Conservation (phyloP, 2,329 filamentous ascomycete species). For the Zasmidium citrigriseum region DNA sequence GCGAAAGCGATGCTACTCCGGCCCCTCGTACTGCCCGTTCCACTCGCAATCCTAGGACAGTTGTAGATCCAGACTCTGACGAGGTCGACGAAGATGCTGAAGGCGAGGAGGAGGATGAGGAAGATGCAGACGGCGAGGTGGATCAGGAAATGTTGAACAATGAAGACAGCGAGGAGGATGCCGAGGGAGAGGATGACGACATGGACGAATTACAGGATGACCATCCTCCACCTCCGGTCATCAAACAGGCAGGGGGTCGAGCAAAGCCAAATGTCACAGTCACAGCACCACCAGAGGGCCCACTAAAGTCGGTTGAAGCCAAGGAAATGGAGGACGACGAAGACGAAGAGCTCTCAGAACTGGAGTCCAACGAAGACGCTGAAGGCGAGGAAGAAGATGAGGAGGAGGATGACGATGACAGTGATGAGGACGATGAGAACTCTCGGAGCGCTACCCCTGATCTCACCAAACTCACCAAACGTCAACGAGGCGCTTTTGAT, state of each 20-base stretch:
- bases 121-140: slow-evolving; percentile 23
- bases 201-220: slow-evolving; percentile 36
- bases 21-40: slow-evolving; percentile 29
- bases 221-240: slow-evolving; percentile 38
- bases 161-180: slow-evolving; percentile 34
- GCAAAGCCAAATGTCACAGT: slow-evolving; percentile 33
- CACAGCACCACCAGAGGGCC: slow-evolving; percentile 28
- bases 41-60: slow-evolving; percentile 36
- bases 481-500: slow-evolving; percentile 63
- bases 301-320: slow-evolving; percentile 48
- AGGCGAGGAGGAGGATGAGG: slow-evolving; percentile 33
- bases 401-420: slow-evolving; percentile 43
- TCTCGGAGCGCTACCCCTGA: slow-evolving; percentile 63
- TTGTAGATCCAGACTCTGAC: slow-evolving; percentile 38
- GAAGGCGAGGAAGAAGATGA: slow-evolving; percentile 40
- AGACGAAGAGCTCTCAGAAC: slow-evolving; percentile 48
- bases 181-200: slow-evolving; percentile 39
- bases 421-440: slow-evolving; percentile 53
- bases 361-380: slow-evolving; percentile 37
- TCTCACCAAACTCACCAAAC: slow-evolving; percentile 66
- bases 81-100: slow-evolving; percentile 28
- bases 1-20: slow-evolving; percentile 37
- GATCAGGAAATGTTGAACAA: slow-evolving; percentile 42
- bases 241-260: slow-evolving; percentile 29
- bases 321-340: slow-evolving; percentile 56